Base-by-base conservation (phyloP, 352 stramenopile species). In the Globisporangium echinulatum region DNA sequence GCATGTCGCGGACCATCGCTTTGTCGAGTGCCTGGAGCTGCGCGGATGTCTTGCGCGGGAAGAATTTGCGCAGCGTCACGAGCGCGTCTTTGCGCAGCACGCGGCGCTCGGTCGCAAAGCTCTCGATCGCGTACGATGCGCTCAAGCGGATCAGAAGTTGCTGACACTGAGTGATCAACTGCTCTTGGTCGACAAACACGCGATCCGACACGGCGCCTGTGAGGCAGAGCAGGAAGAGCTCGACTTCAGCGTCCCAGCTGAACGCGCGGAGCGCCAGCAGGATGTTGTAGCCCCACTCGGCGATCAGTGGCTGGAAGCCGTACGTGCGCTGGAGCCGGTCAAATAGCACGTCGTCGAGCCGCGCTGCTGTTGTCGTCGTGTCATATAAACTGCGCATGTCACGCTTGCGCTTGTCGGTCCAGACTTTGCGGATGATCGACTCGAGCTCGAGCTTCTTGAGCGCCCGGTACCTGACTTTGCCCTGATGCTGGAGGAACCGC, bases 271-370 rank as follows among this genome's bases (percentile, higher is more conserved):
- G 71, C 3, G 75, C 78, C 3, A 91, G 43, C 3, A 93, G 55
- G n/a, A 91, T 72, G 62, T 91, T 93, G 67, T 93, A 93, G n/a
- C 83, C 83, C 82, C 82, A 93, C 65, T 93, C 81, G 3, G 84
- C 84, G 40, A 93, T 85, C 19, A 90, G 63, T 1, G 84, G 79
- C 66, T 93, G 81, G 60, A 91, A 91, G 2, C 81, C 82, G 59
- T 88, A 91, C 63, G 90, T 90, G 50, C 78, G 78, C 53, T 91
- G 71, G 50, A 93, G 69, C 50, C 86, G 85, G 50, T 93, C 83
- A 58, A 86, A 91, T 48, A 93, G 36, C 0, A 88, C 71, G 9
- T 91, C 74, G 25, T 93, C 83, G 5, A 91, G 63, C 25, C 25
- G 25, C 25, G 25, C 25, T 33, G 25, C 25, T 33, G 25, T 33